Conservation (phyloP, 2,329 filamentous ascomycete species). For the Aspergillus aculeatinus region DNA sequence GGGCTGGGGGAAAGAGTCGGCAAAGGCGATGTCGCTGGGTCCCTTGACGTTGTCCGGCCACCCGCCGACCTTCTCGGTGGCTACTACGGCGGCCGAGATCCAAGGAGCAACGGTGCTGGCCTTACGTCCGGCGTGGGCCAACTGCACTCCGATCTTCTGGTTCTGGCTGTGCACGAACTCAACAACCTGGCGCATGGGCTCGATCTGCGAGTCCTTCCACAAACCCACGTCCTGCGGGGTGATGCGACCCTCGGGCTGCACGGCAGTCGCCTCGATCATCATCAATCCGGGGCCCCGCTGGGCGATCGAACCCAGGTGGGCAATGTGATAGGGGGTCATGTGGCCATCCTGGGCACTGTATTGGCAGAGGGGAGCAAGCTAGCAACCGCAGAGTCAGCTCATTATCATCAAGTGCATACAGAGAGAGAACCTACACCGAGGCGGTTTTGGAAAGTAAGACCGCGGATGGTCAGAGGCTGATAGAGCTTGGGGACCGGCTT, state of each 20-base stretch:
- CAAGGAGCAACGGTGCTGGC: slow-evolving; percentile 58
- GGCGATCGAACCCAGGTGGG: slow-evolving; percentile 77
- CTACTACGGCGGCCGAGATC: slow-evolving; percentile 31
- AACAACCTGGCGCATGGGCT: slow-evolving; percentile 63
- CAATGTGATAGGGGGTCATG: slow-evolving; percentile 75
- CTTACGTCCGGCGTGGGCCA: slow-evolving; percentile 74
- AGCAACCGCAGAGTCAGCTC: background rate
- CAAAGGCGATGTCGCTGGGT: slow-evolving; percentile 62
- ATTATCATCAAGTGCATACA: too few relatives aligned
- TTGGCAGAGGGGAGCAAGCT: slow-evolving; percentile 64
- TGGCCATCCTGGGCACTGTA: slow-evolving; percentile 70
- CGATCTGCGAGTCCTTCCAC: slow-evolving; percentile 82
- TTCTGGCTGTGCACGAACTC: slow-evolving; percentile 79
- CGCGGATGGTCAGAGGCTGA: slow-evolving; percentile 57
- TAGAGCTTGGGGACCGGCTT: slow-evolving; percentile 56
- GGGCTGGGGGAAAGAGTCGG: slow-evolving; percentile 60
- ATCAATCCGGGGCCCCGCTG: slow-evolving; percentile 71
- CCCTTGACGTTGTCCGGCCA: slow-evolving; percentile 57
- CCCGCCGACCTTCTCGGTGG: slow-evolving; percentile 55
- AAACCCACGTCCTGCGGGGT: slow-evolving; percentile 62
- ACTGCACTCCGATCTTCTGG: slow-evolving; percentile 75
- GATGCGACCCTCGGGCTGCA: slow-evolving; percentile 76
- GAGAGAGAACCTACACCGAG: slow-evolving; percentile 16
- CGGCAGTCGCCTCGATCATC: slow-evolving; percentile 75
- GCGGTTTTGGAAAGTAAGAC: slow-evolving; percentile 60